Evolutionary conservation across 805 yeast genomes (phyloP).

Genomic region (Komagataella populi): DNA sequence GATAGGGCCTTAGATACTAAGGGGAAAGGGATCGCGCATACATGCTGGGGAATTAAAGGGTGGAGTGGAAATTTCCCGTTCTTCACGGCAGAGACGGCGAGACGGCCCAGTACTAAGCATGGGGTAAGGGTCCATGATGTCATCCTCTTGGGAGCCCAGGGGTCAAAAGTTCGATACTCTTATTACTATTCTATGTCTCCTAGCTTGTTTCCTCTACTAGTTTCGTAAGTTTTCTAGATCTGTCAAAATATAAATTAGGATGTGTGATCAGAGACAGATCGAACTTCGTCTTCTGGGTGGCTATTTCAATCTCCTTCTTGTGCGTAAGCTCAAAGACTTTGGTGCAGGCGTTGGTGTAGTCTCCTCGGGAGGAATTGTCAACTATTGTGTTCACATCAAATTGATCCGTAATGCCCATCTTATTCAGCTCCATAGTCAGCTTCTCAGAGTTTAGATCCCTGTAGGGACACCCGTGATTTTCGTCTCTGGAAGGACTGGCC

Average conservation of each 20-base stretch:
- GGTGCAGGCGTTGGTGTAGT: slow-evolving; percentile 80
- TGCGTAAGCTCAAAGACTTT: slow-evolving; percentile 72
- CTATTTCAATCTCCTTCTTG: slow-evolving; percentile 24
- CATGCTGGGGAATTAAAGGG: not conserved
- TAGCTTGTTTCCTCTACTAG: slow-evolving; percentile 6
- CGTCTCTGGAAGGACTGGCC: slow-evolving; percentile 53
- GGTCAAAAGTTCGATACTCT: not conserved
- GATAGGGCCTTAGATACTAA: not conserved
- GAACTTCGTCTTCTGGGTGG: slow-evolving; percentile 14
- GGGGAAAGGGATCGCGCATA: not conserved
- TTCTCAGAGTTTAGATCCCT: slow-evolving; percentile 59
- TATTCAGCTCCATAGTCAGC: slow-evolving; percentile 38
- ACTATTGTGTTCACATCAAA: slow-evolving; percentile 38
- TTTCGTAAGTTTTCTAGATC: slow-evolving; percentile 47
- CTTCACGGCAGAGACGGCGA: no score
- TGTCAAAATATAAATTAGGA: slow-evolving; percentile 80
- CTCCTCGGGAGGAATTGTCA: slow-evolving; percentile 54
- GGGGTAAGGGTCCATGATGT: not conserved
- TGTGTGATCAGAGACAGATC: slow-evolving; percentile 60
- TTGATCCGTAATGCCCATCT: slow-evolving; percentile 46
- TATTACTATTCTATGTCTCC: not conserved
- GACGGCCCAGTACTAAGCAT: no score
- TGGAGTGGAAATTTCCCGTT: not conserved
- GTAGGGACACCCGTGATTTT: slow-evolving; percentile 90
- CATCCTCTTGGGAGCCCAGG: no score